These are phyloP conservation scores for Elongisporangium anandrum DNA, from an alignment of 352 stramenopile species.

Conservation along the genomic window DNA sequence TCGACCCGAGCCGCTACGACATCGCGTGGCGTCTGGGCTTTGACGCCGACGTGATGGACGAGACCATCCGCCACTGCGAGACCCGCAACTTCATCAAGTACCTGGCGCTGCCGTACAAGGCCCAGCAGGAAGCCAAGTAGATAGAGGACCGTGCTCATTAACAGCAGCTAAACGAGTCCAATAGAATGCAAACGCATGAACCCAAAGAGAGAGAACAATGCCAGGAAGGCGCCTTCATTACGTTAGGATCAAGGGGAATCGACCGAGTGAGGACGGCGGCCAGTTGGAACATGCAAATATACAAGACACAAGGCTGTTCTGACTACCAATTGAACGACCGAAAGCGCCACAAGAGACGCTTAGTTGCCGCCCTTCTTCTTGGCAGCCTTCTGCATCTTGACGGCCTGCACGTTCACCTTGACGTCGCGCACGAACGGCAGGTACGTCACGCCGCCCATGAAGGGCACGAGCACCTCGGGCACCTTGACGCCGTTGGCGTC, in stretches of 20 bases:
- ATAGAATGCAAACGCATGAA: neutral
- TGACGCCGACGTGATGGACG: constrained; percentile 78
- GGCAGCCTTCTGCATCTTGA: constrained; percentile 94
- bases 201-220: neutral
- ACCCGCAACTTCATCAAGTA: constrained; percentile 86
- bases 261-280: constrained; percentile 1
- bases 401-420: constrained; percentile 88
- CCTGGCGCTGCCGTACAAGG: constrained; percentile 72
- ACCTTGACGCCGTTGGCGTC: constrained; percentile 96
- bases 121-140: constrained; percentile 23
- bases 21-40: constrained; percentile 76
- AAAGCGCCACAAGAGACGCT: constrained; percentile 1
- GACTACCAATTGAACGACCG: neutral
- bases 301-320: neutral
- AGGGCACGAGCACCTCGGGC: constrained; percentile 96
- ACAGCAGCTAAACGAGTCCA: neutral
- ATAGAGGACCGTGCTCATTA: too few relatives aligned
- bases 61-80: constrained; percentile 71
- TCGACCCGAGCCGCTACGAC: constrained; percentile 65
- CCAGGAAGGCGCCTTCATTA: neutral
- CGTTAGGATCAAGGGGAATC: constrained; percentile 1
- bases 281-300: neutral
- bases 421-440: constrained; percentile 96
- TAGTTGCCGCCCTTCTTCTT: constrained; percentile 90
- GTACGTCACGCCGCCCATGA: constrained; percentile 98